Percentiles rank a stretch among this genome's conserved stretches.
phyloP scores from a whole-genome alignment of 257 asterid genomes.

The Nicotiana noctiflora region DNA sequence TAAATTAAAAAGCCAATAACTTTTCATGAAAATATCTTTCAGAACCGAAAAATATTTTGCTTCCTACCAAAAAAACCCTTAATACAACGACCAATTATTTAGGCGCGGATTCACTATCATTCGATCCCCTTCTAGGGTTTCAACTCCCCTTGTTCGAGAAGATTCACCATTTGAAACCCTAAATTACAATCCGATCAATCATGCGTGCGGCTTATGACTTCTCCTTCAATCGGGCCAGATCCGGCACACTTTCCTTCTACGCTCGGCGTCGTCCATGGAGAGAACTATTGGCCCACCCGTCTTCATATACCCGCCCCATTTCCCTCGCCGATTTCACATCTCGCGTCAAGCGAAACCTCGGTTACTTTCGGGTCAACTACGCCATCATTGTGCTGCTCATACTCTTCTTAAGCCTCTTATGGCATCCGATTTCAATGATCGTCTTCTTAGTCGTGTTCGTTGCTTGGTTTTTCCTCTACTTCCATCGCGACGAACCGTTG shows the following conservation, averaged over 20 bases:
- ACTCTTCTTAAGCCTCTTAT: slow-evolving; percentile 55
- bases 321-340: slow-evolving; percentile 32
- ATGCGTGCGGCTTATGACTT: not conserved
- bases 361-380: slow-evolving; percentile 67
- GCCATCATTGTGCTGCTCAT: slow-evolving; percentile 29
- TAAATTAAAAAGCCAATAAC: too few relatives aligned
- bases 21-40: too few relatives aligned
- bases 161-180: not conserved
- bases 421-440: slow-evolving; percentile 63
- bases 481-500: slow-evolving; percentile 58
- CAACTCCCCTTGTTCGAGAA: not conserved
- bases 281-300: slow-evolving; percentile 56
- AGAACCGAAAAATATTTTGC: too few relatives aligned
- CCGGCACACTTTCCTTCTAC: slow-evolving; percentile 31
- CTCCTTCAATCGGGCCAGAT: slow-evolving; percentile 25
- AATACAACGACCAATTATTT: not conserved
- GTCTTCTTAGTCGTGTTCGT: slow-evolving; percentile 39
- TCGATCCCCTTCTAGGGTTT: not conserved
- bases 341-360: slow-evolving; percentile 45
- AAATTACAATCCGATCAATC: not conserved
- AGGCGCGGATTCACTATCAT: not conserved
- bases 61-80: not conserved
- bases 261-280: slow-evolving; percentile 70
- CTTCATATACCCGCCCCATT: slow-evolving; percentile 48
- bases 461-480: slow-evolving; percentile 48